Conservation (phyloP, 768 basidiomycete species). For the Butyriboletus loyo region DNA sequence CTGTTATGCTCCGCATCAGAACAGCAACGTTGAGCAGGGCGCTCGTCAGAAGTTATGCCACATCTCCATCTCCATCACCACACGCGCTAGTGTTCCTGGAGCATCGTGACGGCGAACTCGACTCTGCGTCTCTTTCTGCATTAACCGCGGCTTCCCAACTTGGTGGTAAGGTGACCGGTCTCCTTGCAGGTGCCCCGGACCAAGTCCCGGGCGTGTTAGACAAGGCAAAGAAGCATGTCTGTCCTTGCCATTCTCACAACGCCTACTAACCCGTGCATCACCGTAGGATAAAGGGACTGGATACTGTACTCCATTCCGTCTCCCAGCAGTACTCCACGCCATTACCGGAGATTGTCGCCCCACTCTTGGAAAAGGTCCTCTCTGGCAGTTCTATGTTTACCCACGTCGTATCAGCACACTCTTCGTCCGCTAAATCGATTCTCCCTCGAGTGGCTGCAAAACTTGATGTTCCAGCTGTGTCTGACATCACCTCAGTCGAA, state of each 20-base stretch:
- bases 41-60: constrained; percentile 46
- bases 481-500: constrained; percentile 82
- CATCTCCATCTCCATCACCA: constrained; percentile 51
- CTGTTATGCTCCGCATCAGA: constrained; percentile 21
- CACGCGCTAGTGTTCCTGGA: constrained; percentile 89
- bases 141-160: constrained; percentile 86
- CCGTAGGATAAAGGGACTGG: constrained; percentile 63
- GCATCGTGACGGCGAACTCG: constrained; percentile 77
- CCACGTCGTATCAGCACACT: constrained; percentile 90
- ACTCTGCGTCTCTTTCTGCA: constrained; percentile 84
- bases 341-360: constrained; percentile 77
- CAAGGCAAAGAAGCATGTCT: constrained; percentile 72
- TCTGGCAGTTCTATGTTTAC: constrained; percentile 67
- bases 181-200: constrained; percentile 67
- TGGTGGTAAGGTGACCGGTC: constrained; percentile 81
- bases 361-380: constrained; percentile 75
- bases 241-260: constrained; percentile 5
- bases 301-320: constrained; percentile 63
- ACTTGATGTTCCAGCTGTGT: constrained; percentile 87
- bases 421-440: constrained; percentile 88
- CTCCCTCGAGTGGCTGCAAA: constrained; percentile 89
- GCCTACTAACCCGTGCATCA: constrained; percentile 3
- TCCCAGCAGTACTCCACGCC: constrained; percentile 67
- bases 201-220: constrained; percentile 65
- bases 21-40: constrained; percentile 32